Evolutionary conservation across 129 eudicot genomes (phyloP).

Genomic region (Tagetes patula): DNA sequence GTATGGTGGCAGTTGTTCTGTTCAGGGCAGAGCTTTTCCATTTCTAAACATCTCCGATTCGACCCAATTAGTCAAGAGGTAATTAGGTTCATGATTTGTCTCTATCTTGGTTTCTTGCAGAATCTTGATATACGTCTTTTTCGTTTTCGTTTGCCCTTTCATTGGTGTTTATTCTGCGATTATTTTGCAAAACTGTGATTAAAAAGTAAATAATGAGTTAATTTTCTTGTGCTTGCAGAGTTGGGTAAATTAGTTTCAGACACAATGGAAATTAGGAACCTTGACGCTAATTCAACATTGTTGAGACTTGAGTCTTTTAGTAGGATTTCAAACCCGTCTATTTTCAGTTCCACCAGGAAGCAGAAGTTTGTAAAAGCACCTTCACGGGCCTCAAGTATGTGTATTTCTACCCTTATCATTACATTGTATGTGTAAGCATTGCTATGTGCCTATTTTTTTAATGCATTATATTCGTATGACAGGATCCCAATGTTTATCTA

Average conservation of each 20-base stretch:
- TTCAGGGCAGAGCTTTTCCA: too few relatives aligned
- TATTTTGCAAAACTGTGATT: not conserved
- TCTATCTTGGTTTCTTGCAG: not conserved
- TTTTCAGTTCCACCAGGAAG: constrained; percentile 9
- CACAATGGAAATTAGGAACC: constrained; percentile 31
- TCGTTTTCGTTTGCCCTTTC: not conserved
- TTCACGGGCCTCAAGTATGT: constrained; percentile 34
- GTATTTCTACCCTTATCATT: not conserved
- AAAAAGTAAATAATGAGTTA: not conserved
- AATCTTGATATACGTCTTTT: not conserved
- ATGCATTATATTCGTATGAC: not conserved
- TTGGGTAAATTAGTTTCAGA: constrained; percentile 3
- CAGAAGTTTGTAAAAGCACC: constrained; percentile 23
- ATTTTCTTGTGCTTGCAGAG: not conserved
- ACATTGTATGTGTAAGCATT: not conserved
- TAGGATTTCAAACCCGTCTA: constrained; percentile 11
- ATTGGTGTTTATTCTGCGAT: not conserved
- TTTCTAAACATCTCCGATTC: too few relatives aligned
- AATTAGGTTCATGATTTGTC: not conserved
- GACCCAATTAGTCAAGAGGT: not conserved
- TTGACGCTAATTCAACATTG: constrained; percentile 17
- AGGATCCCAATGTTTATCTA: constrained; percentile 51
- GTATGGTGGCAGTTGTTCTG: too few relatives aligned
- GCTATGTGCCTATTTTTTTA: not conserved
- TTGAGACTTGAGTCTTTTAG: constrained; percentile 23